A percentile compares a stretch with the other conserved stretches of the same genome.
These are phyloP conservation scores for Eimeria nieschulzi DNA, from an alignment of 169 alveolate species.

Conservation along the genomic window DNA sequence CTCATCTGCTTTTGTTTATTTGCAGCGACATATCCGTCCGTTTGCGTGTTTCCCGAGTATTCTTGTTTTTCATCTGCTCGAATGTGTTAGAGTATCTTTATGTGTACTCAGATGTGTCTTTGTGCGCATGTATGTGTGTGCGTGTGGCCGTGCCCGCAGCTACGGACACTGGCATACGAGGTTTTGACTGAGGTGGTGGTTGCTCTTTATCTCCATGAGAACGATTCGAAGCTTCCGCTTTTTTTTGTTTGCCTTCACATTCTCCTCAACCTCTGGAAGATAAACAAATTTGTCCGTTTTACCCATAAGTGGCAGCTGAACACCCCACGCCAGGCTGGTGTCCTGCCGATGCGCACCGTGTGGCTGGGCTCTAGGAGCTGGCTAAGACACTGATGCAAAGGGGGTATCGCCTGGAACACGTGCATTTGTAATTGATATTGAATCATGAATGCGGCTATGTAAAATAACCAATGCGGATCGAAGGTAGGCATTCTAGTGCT, in stretches of 20 bases:
- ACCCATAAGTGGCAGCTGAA: not conserved
- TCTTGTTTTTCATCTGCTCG: no score
- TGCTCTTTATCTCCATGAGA: constrained; percentile 4
- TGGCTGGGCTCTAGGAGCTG: no score
- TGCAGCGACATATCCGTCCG: not conserved
- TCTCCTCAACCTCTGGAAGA: constrained; percentile 21
- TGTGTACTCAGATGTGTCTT: no score
- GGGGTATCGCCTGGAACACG: no score
- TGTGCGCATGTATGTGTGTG: no score
- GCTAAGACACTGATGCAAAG: no score
- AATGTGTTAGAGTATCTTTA: no score
- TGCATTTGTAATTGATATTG: no score
- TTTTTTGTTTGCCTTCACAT: constrained; percentile 9
- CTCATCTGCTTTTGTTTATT: not conserved
- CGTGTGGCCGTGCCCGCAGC: not conserved
- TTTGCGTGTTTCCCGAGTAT: not conserved
- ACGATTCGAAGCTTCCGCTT: constrained; percentile 5
- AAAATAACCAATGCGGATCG: no score
- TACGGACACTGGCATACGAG: constrained; percentile 22
- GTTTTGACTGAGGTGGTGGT: constrained; percentile 15
- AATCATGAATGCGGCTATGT: no score
- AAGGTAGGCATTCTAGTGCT: no score
- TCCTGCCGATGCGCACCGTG: no score
- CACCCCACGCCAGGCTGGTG: not conserved
- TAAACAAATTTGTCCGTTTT: not conserved